A percentile compares a stretch with the other conserved stretches of the same genome.
Conservation (phyloP, 331 rosid species). For the Telfairia occidentalis region DNA sequence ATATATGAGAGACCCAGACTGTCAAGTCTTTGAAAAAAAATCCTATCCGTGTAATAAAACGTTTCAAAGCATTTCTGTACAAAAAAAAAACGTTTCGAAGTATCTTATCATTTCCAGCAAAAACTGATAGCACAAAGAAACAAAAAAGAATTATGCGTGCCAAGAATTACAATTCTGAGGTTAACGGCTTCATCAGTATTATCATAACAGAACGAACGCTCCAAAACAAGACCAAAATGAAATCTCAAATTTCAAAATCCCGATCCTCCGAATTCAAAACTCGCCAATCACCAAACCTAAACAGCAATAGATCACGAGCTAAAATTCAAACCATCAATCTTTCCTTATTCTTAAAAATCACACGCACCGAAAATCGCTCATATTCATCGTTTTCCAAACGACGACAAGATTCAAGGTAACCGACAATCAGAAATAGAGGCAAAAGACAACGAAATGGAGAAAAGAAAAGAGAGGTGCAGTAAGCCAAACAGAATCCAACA, state of each 20-base stretch:
- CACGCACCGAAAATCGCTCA: background rate
- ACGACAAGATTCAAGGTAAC: conserved; percentile 3
- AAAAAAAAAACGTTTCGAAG: too few species aligned
- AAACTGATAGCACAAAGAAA: background rate
- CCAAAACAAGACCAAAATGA: background rate
- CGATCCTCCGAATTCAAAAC: background rate
- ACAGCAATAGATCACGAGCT: background rate
- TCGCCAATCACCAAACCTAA: background rate
- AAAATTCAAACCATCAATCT: background rate
- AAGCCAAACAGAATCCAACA: background rate
- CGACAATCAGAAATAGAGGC: conserved; percentile 18
- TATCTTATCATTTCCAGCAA: background rate
- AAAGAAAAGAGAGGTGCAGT: background rate
- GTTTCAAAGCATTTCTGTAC: too few species aligned
- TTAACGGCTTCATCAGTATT: background rate
- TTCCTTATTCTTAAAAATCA: background rate
- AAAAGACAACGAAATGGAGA: background rate
- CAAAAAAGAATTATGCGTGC: background rate
- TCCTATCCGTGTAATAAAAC: background rate
- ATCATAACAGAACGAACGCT: background rate
- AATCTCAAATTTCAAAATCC: background rate
- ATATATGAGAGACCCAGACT: background rate
- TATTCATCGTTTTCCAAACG: background rate
- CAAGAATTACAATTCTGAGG: background rate
- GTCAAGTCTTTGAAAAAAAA: background rate